phyloP scores from a whole-genome alignment of 305 asterid species.

The Striga hermonthica region DNA sequence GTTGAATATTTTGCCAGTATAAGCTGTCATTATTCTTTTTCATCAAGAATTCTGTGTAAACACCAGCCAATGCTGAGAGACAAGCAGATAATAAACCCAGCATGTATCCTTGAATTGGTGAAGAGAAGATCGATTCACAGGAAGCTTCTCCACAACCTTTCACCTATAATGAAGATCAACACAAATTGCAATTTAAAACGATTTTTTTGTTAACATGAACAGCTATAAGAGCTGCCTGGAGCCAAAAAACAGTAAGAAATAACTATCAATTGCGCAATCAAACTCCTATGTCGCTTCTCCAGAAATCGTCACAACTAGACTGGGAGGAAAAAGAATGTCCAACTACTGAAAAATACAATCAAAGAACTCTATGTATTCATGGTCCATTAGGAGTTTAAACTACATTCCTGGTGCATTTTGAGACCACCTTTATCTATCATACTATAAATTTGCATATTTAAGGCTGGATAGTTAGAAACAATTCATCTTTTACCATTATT shows the following conservation, averaged over 20 bases:
- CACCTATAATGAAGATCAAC: conserved; percentile 45
- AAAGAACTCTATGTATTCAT: neutral
- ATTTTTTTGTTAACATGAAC: conserved; percentile 16
- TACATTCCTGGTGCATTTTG: conserved; percentile 13
- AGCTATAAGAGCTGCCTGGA: neutral
- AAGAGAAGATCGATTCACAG: conserved; percentile 80
- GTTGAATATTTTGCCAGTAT: conserved; percentile 92
- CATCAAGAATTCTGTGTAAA: conserved; percentile 95
- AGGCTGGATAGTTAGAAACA: neutral
- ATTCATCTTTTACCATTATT: neutral
- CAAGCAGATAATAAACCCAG: conserved; percentile 85
- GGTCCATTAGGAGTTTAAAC: conserved; percentile 12
- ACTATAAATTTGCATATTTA: conserved; percentile 18
- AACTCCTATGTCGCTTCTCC: conserved; percentile 1
- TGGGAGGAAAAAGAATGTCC: neutral
- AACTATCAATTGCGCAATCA: conserved; percentile 11
- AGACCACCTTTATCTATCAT: conserved; percentile 7
- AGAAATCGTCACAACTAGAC: conserved; percentile 17
- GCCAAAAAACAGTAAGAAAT: conserved; percentile 5
- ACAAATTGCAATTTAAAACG: conserved; percentile 2
- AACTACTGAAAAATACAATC: neutral
- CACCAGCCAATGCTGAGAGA: conserved; percentile 94
- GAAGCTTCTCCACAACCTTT: conserved; percentile 94
- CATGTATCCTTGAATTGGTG: conserved; percentile 89
- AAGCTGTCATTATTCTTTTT: conserved; percentile 95